A percentile compares a stretch with the other conserved stretches of the same genome.
These are phyloP conservation scores for Clarkia xantiana DNA, from an alignment of 345 rosid genomes.

Conservation along the genomic window DNA sequence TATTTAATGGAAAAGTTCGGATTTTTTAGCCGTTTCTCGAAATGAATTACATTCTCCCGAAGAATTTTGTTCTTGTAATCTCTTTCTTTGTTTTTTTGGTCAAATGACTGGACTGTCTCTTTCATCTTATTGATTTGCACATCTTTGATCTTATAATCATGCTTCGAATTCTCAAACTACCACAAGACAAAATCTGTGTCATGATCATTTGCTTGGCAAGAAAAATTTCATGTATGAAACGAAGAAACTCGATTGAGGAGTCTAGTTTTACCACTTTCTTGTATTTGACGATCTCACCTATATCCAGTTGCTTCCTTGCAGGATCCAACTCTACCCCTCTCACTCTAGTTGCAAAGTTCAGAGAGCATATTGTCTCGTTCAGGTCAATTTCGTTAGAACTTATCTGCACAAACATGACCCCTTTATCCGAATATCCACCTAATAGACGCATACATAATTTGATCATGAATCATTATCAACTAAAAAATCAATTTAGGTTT, in stretches of 20 bases:
- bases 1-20: too few relatives aligned
- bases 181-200: not conserved
- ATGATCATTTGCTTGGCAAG: too few relatives aligned
- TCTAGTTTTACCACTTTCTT: conserved; percentile 54
- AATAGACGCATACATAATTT: conserved; percentile 10
- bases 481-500: too few relatives aligned
- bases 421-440: conserved; percentile 98
- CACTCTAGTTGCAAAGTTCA: conserved; percentile 90
- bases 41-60: conserved; percentile 59
- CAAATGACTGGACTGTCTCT: conserved; percentile 52
- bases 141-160: conserved; percentile 77
- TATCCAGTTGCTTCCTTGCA: conserved; percentile 75
- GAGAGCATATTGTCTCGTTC: conserved; percentile 76
- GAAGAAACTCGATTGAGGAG: not conserved
- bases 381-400: conserved; percentile 82
- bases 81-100: conserved; percentile 63
- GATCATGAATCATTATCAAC: not conserved
- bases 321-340: conserved; percentile 94
- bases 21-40: too few relatives aligned
- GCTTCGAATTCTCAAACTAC: conserved; percentile 72
- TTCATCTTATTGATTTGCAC: conserved; percentile 77
- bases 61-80: conserved; percentile 58
- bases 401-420: conserved; percentile 91
- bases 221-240: too few relatives aligned
- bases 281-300: conserved; percentile 55